Evolutionary conservation across 345 rosid genomes (phyloP), one percentile per base, ranked within the genome.

Genomic region (Rhodamnia argentea): DNA sequence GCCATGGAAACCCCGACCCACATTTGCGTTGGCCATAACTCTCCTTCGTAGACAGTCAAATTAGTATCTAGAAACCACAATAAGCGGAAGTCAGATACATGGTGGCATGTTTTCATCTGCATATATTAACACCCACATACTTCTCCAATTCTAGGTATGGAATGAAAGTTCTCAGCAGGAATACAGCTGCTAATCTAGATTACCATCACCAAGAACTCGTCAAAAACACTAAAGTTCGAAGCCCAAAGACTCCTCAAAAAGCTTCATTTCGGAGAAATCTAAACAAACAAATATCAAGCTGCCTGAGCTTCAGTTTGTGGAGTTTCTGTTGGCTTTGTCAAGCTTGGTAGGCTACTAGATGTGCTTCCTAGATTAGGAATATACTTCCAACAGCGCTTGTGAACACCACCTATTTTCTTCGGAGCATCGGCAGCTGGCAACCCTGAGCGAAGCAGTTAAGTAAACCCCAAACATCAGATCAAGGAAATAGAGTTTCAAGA

Each of bases 321-420:
- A 27, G 90, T 91, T 87, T 91, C 93, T 37, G 89, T 85, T 55
- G 94, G 83, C 86, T 78, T 88, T 32, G 81, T 44, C 24, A 74
- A 84, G 83, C 18, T 87, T 26, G 88, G 87, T 42, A 70, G 74
- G 81, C 54, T 87, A 83, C 82, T 90, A 50, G 85, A 86, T 11
- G 89, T 55, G 87, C 92, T 93, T 86, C 88, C 75, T 62, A 91
- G 86, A 89, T 89, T 88, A 52, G 94, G 96, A 70, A 96, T 93
- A 90, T 95, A 96, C 89, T 89, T 98, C 99, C 98, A 98, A 89
- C 99, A 94, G 40, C 96, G 96, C 89, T 95, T 95, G 89, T 94
- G 98, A 87, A 96, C 97, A 84, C 98, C 98, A 22, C 97, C 94
- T 53, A 96, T 95, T 91, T 95, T 98, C 95, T 93, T 96, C 16